A percentile compares a stretch with the other conserved stretches of the same genome.
Evolutionary conservation across 2,329 filamentous ascomycete genomes (phyloP).

Genomic region (Thermoascus crustaceus): DNA sequence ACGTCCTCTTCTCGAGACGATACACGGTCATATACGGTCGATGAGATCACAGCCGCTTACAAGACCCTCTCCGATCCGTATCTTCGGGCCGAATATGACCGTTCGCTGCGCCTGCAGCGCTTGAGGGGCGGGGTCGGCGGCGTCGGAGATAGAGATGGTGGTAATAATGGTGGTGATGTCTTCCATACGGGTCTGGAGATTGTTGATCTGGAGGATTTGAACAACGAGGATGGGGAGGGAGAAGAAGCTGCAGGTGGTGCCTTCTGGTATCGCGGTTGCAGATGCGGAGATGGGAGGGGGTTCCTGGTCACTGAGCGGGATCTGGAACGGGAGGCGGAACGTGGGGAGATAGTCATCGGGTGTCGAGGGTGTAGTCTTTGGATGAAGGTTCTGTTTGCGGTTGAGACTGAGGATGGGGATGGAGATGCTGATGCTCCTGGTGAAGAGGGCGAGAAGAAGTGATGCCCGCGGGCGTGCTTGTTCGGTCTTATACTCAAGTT

Average conservation of each 20-base stretch:
- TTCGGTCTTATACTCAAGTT: too few species aligned
- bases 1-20: background rate
- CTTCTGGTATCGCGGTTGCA: constrained; percentile 47
- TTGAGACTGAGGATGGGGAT: constrained; percentile 33
- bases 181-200: constrained; percentile 48
- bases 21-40: constrained; percentile 37
- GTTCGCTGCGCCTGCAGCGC: constrained; percentile 29
- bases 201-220: constrained; percentile 51
- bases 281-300: constrained; percentile 51
- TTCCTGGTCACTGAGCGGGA: constrained; percentile 49
- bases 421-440: too few species aligned
- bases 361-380: constrained; percentile 58
- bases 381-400: constrained; percentile 52
- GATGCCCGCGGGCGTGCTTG: background rate
- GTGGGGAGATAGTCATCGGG: constrained; percentile 51
- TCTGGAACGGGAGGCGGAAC: constrained; percentile 41
- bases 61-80: constrained; percentile 41
- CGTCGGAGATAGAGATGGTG: constrained; percentile 24
- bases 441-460: background rate
- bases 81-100: constrained; percentile 43
- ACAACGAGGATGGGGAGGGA: constrained; percentile 26
- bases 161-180: constrained; percentile 11
- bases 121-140: constrained; percentile 17
- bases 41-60: constrained; percentile 53
- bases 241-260: constrained; percentile 30